Conservation (phyloP, 1,284 basidiomycete species). For the Ustanciosporium gigantosporum region DNA sequence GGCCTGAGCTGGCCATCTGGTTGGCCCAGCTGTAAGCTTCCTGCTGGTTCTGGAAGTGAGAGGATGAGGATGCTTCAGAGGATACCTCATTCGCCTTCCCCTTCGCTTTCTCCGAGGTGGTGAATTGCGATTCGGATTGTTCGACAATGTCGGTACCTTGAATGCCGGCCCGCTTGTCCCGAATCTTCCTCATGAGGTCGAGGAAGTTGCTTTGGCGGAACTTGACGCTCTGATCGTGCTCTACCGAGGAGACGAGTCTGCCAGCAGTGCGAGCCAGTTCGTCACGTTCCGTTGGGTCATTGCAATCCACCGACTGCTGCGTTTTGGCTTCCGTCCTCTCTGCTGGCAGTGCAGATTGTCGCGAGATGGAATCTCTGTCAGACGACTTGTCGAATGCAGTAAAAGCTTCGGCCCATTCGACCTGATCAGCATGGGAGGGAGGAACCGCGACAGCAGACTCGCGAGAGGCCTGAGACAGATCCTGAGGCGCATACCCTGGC, state of each 20-base stretch:
- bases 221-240: conserved; percentile 74
- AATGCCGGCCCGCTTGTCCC: conserved; percentile 80
- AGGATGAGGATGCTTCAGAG: background rate
- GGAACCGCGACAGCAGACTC: no score
- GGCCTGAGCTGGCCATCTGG: conserved; percentile 24
- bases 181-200: conserved; percentile 79
- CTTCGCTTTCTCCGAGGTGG: conserved; percentile 3
- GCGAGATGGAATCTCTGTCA: background rate
- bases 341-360: background rate
- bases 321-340: conserved; percentile 1
- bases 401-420: conserved; percentile 55
- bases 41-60: conserved; percentile 28
- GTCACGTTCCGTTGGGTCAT: conserved; percentile 48
- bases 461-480: no score
- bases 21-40: conserved; percentile 38
- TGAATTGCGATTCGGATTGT: conserved; percentile 6
- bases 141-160: conserved; percentile 77
- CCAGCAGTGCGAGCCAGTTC: conserved; percentile 61
- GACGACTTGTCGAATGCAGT: conserved; percentile 41
- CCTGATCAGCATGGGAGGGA: conserved; percentile 15
- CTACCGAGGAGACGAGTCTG: conserved; percentile 59
- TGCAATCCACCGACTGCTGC: conserved; percentile 11
- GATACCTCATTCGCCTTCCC: conserved; percentile 43
- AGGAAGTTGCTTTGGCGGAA: conserved; percentile 87
- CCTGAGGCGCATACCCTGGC: background rate